These are phyloP conservation scores for Tephrocybe sp. DNA, from an alignment of 768 basidiomycete genomes.

Conservation along the genomic window DNA sequence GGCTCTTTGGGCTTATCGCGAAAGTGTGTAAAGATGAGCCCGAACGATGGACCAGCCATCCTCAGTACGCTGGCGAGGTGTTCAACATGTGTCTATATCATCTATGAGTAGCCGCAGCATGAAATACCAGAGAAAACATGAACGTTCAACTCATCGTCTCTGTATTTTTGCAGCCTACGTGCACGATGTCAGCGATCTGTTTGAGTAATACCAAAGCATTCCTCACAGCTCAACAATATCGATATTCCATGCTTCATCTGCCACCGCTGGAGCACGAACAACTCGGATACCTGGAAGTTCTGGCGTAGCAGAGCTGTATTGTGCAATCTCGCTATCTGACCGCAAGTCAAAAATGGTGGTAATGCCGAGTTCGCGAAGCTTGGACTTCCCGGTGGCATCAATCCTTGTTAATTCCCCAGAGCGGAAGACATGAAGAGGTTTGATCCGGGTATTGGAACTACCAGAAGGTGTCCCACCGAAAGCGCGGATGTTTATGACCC, in stretches of 20 bases:
- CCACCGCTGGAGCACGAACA: conserved; percentile 26
- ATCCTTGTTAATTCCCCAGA: conserved; percentile 38
- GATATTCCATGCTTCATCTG: conserved; percentile 24
- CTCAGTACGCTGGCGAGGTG: conserved; percentile 31
- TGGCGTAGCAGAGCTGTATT: conserved; percentile 28
- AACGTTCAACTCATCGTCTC: conserved; percentile 24
- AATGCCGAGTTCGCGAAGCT: conserved; percentile 34
- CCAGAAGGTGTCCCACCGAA: conserved; percentile 26
- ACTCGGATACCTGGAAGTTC: conserved; percentile 31
- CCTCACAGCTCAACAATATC: conserved; percentile 23
- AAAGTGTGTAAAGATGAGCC: conserved; percentile 35
- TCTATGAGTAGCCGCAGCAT: background rate
- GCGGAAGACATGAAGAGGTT: conserved; percentile 34
- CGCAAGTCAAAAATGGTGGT: conserved; percentile 40
- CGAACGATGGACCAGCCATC: conserved; percentile 29
- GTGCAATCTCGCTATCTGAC: conserved; percentile 32
- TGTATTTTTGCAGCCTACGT: conserved; percentile 31
- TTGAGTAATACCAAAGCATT: too few relatives aligned
- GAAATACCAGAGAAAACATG: conserved; percentile 1
- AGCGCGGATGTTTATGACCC: conserved; percentile 38
- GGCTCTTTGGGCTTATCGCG: conserved; percentile 36
- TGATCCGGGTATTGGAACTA: conserved; percentile 18
- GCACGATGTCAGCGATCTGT: too few relatives aligned
- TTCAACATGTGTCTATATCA: conserved; percentile 29
- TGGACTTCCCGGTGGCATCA: conserved; percentile 30